Base-by-base conservation (phyloP, 768 basidiomycete genomes). In the Suillus clintonianus region DNA sequence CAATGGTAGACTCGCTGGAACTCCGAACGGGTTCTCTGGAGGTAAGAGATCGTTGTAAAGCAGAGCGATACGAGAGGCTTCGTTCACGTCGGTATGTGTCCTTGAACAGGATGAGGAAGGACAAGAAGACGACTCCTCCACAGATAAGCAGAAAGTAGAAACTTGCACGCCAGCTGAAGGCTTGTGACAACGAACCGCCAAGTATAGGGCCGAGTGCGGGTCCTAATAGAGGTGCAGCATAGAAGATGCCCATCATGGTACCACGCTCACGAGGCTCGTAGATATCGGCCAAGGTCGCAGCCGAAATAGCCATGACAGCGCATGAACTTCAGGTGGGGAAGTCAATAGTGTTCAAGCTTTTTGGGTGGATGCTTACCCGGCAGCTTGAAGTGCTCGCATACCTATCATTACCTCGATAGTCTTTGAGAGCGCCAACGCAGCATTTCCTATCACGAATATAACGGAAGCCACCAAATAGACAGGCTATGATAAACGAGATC, bases 41-140 rank as follows among this genome's bases (percentile, higher is more conserved):
- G 41, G 73, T 73, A 7, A 78, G 60, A 22, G 82, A 80, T 48
- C 80, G 76, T 64, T 79, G 83, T 50, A 91, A 77, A 0, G 88
- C 87, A 36, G 81, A 80, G 71, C 92, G 91, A 73, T 95, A 97
- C 4, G 86, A 85, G 22, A 91, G 76, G 60, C 93, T 95, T 50
- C 95, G 88, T 70, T 95, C 92, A 60, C 83, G 79, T 15, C 94
- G 84, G 78, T 92, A 95, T 0, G 93, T 92, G 69, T 96, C 94
- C 62, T 84, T 85, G 80, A 95, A 92, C 70, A 89, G 78, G 22
- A 89, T 73, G 36, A 90, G 61, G 73, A 93, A 92, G 22, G 81
- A 76, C 45, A 86, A 50, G 59, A 86, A 78, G 57, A 82, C 83
- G 32, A 81, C 34, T 1, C 86, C 86, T 9, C 84, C 84, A 61